phyloP scores from a whole-genome alignment of 73 alveolate species.

The Paramecium tetraurelia region DNA sequence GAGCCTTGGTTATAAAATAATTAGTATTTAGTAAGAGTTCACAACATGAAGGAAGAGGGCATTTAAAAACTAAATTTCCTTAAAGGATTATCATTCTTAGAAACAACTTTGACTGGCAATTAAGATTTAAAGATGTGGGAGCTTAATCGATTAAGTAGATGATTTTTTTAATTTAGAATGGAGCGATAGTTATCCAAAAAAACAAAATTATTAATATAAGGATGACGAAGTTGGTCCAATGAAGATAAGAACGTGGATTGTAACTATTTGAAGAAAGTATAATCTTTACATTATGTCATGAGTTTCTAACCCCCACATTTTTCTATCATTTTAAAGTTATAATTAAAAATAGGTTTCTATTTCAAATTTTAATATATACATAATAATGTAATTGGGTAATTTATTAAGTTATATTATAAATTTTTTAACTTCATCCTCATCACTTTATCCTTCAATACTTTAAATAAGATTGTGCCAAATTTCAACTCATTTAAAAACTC shows the following conservation, averaged over 20 bases:
- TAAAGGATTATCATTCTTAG: neutral
- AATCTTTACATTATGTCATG: neutral
- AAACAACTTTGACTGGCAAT: constrained; percentile 23
- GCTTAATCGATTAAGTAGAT: neutral
- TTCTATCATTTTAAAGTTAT: too few species aligned
- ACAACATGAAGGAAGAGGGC: neutral
- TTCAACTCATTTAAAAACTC: too few species aligned
- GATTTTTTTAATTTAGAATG: neutral
- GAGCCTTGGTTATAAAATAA: neutral
- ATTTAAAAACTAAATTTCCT: neutral
- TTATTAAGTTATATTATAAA: too few species aligned
- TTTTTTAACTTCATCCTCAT: too few species aligned
- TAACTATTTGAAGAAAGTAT: neutral
- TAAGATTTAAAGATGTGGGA: neutral
- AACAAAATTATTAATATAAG: neutral
- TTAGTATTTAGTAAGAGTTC: constrained; percentile 19
- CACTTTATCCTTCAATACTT: too few species aligned
- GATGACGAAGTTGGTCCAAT: constrained; percentile 2
- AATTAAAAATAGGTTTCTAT: too few species aligned
- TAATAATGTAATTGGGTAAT: too few species aligned
- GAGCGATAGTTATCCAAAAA: neutral
- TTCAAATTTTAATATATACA: too few species aligned
- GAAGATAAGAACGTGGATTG: neutral
- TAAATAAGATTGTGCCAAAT: too few species aligned
- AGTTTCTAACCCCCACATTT: neutral